A percentile compares a stretch with the other conserved stretches of the same genome.
Evolutionary conservation across 2,329 filamentous ascomycete species (phyloP).

Genomic region (Endocalyx cinctus): DNA sequence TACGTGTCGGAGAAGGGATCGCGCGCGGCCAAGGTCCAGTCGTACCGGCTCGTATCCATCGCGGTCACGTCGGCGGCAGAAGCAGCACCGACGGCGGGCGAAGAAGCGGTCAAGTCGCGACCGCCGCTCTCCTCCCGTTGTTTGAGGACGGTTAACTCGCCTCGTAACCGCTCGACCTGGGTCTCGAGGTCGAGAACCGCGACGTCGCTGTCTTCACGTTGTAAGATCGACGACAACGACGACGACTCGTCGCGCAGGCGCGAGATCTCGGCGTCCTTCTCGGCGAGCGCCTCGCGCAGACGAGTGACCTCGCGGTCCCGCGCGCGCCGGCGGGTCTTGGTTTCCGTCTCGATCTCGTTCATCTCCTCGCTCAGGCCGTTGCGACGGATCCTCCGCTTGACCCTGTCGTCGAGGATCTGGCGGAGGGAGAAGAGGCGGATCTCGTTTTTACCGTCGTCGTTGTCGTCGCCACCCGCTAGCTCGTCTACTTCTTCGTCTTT

Average conservation of each 20-base stretch:
- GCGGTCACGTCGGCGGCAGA: conserved; percentile 11
- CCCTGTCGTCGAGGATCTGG: conserved; percentile 46
- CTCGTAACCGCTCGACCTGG: conserved; percentile 28
- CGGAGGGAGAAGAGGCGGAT: conserved; percentile 45
- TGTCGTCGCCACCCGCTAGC: conserved; percentile 14
- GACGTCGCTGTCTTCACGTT: conserved; percentile 41
- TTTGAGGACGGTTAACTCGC: conserved; percentile 21
- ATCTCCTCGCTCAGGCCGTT: conserved; percentile 56
- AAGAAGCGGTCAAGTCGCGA: conserved; percentile 4
- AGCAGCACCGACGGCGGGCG: conserved; percentile 27
- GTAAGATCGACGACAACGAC: conserved; percentile 16
- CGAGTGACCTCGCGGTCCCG: conserved; percentile 38
- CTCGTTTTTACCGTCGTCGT: conserved; percentile 23
- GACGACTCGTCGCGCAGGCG: conserved; percentile 45
- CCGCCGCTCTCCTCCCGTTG: not conserved
- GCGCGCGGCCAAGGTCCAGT: conserved; percentile 48
- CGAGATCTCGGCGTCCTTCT: conserved; percentile 49
- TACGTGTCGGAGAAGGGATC: conserved; percentile 44
- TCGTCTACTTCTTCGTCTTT: conserved; percentile 11
- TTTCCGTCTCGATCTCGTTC: conserved; percentile 44
- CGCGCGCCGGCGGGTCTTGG: conserved; percentile 38
- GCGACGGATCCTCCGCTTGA: conserved; percentile 52
- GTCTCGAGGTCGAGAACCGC: conserved; percentile 33
- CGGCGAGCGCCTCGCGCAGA: conserved; percentile 44
- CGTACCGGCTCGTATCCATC: conserved; percentile 21